Base-by-base conservation (phyloP, 176 grass and related monocot genomes). In the Pharus latifolius region DNA sequence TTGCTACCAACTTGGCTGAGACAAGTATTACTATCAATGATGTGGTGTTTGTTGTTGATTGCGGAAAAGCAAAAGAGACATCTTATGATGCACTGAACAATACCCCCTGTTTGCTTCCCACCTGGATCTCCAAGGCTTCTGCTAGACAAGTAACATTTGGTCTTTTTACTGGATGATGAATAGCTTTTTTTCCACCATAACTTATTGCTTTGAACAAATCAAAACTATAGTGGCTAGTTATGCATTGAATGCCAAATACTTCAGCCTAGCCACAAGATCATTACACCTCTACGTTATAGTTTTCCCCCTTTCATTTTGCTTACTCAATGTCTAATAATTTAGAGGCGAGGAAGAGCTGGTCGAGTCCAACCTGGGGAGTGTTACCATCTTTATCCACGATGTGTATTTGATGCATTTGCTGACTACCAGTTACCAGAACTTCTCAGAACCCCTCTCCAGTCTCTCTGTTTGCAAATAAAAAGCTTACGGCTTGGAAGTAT, bases 21-120 rank as follows among this genome's bases (percentile, higher is more conserved):
- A 99, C 95, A 32, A 99, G 95, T 77, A 99, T 99, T 72, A 99
- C 95, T 37, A 99, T 99, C 50, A 99, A 99, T 31, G 95, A 99
- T 57, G 95, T 99, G 17, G 90, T 99, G 48, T 99, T 88, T 88
- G 95, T 99, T 79, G 87, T 99, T 63, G 95, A 99, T 56, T 88
- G 87, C 69, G 95, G 95, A 47, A 99, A 99, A 63, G 95, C 95
- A 75, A 99, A 99, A 78, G 95, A 99, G 72, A 99, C 95, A 46
- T 99, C 95, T 48, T 99, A 99, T 63, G 95, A 99, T 91, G 95
- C 95, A 80, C 78, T 99, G 67, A 99, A 99, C 71, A 99, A 99
- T 70, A 99, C 95, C 15, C 95, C 95, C 1, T 99, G 95, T 85
- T 83, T 99, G 67, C 90, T 99, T 71, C 90, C 90, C 0, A 91